These are phyloP conservation scores for Pseudocercospora vitis DNA, from an alignment of 2,329 filamentous ascomycete species.

Conservation along the genomic window DNA sequence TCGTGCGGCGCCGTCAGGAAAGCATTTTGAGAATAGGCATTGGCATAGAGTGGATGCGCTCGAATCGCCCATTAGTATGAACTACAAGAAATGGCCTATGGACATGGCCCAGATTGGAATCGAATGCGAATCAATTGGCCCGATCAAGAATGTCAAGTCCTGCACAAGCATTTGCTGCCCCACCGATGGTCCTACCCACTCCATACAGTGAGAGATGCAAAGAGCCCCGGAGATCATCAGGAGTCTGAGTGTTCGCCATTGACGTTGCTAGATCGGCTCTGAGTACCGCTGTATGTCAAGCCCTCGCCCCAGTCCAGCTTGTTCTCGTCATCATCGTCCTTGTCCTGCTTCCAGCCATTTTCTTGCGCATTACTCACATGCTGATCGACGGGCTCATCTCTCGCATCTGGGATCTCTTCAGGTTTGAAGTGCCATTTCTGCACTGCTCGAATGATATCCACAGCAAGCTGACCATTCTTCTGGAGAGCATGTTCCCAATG, in stretches of 20 bases:
- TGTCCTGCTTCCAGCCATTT: slow-evolving; percentile 39
- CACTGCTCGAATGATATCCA: slow-evolving; percentile 55
- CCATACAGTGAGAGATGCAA: too few relatives aligned
- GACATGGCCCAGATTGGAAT: too few relatives aligned
- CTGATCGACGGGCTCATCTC: slow-evolving; percentile 45
- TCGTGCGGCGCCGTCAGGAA: too few relatives aligned
- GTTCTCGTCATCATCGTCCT: slow-evolving; percentile 25
- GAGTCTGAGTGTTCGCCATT: slow-evolving; percentile 8
- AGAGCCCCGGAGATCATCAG: neutral
- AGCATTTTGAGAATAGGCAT: too few relatives aligned
- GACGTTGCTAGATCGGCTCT: slow-evolving; percentile 16
- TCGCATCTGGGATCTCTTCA: slow-evolving; percentile 50
- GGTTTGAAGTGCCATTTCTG: slow-evolving; percentile 56
- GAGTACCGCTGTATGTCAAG: slow-evolving; percentile 19
- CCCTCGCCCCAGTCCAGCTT: slow-evolving; percentile 29
- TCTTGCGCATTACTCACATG: slow-evolving; percentile 38
- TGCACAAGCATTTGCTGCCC: too few relatives aligned
- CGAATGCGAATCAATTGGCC: too few relatives aligned
- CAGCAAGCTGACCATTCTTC: slow-evolving; percentile 56
- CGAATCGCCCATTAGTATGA: too few relatives aligned
- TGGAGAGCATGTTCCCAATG: slow-evolving; percentile 57
- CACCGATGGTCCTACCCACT: too few relatives aligned
- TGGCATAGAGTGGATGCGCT: too few relatives aligned
- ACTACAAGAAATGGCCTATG: too few relatives aligned
- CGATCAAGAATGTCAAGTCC: too few relatives aligned